Evolutionary conservation across 192 early-diverging fungal species (phyloP).

Genomic region (Helicostylum pulchrum): DNA sequence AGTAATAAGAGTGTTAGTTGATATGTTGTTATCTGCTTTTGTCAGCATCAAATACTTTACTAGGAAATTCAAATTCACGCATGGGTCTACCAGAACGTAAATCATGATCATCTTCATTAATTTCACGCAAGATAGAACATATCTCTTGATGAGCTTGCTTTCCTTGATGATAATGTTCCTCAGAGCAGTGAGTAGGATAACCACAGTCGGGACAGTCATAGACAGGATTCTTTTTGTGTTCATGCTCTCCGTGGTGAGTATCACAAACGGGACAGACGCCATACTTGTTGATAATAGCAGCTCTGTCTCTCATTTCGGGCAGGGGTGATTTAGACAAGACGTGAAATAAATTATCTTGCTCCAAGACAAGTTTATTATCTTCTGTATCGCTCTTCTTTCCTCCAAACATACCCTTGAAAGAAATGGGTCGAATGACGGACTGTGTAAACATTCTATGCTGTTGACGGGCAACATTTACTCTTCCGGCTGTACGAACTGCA

Average conservation of each 20-base stretch:
- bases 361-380: slow-evolving; percentile 33
- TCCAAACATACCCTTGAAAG: slow-evolving; percentile 31
- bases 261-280: slow-evolving; percentile 70
- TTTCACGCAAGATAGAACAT: slow-evolving; percentile 61
- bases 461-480: background rate
- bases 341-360: slow-evolving; percentile 64
- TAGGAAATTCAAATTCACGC: slow-evolving; percentile 78
- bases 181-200: slow-evolving; percentile 74
- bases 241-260: slow-evolving; percentile 38
- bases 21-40: background rate
- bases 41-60: slow-evolving; percentile 27
- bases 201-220: slow-evolving; percentile 78
- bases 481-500: no score
- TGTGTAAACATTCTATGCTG: slow-evolving; percentile 2
- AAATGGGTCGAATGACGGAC: slow-evolving; percentile 22
- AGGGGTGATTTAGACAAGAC: slow-evolving; percentile 67
- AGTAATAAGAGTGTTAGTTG: slow-evolving; percentile 2
- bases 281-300: slow-evolving; percentile 57
- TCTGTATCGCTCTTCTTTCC: background rate
- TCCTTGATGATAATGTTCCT: slow-evolving; percentile 63
- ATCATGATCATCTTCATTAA: slow-evolving; percentile 79
- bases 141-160: slow-evolving; percentile 50
- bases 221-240: slow-evolving; percentile 43
- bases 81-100: slow-evolving; percentile 69
- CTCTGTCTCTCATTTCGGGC: slow-evolving; percentile 61